Base-by-base conservation (phyloP, 2,329 filamentous ascomycete species). In the Aspergillus udagawae region DNA sequence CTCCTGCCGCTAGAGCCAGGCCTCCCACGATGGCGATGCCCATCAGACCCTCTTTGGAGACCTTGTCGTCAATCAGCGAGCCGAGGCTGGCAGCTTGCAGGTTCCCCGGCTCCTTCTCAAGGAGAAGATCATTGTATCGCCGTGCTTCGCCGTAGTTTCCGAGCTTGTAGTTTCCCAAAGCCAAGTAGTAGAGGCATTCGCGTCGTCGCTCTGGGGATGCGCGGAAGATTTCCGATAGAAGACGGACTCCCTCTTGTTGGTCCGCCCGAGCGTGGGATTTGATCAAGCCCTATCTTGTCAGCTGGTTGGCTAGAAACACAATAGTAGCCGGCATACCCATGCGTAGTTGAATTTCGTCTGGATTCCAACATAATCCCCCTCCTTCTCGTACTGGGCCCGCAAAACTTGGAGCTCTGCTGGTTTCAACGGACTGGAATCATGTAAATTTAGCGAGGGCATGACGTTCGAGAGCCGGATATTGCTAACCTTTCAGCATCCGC, bases 341-440 rank as follows among this genome's bases (percentile, higher is more conserved):
- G 94, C 93, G 76, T 93, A 97, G 86, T 99, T 99, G 85, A 99
- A 99, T 75, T 97, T 97, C 60, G 94, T 99, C 77, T 99, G 94
- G 44, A 99, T 85, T 59, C 93, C 92, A 60, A 96, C 93, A 81
- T 96, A 95, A 69, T 96, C 91, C 65, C 93, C 94, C 79, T 99
- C 94, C 73, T 96, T 96, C 73, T 97, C 93, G 74, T 94, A 99
- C 75, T 99, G 94, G 59, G 90, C 83, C 63, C 93, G 90, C 54
- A 99, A 83, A 61, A 97, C 94, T 75, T 92, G 87, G 59, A 99
- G 88, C 77, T 99, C 94, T 52, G 91, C 89, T 56, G 91, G 86
- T 78, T 94, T 95, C 62, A 99, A 84, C 65, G 94, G 90, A 72
- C 91, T 94, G 66, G 54, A 65, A 1, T 35, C n/a, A 35, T 28